phyloP scores from a whole-genome alignment of 805 yeast genomes.

The Komagataella phaffii region DNA sequence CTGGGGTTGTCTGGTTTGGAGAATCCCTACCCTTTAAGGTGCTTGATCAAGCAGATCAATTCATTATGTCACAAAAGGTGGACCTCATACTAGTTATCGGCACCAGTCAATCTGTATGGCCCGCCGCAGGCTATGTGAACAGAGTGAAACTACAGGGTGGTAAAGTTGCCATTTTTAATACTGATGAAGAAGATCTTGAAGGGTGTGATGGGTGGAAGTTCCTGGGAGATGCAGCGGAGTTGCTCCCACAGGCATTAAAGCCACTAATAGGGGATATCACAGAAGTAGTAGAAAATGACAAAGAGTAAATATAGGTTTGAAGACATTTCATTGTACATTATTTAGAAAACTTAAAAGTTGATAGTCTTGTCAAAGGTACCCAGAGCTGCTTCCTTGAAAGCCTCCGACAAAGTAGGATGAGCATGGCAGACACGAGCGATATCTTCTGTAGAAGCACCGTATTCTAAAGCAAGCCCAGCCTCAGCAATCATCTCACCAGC shows the following conservation, averaged over 20 bases:
- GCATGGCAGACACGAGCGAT: slow-evolving; percentile 97
- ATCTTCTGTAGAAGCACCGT: slow-evolving; percentile 98
- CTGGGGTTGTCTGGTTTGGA: slow-evolving; percentile 95
- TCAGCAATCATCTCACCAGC: slow-evolving; percentile 99
- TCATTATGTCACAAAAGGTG: slow-evolving; percentile 38
- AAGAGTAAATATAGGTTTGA: not conserved
- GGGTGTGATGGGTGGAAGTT: slow-evolving; percentile 52
- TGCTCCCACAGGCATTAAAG: slow-evolving; percentile 53
- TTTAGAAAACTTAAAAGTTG: slow-evolving; percentile 42
- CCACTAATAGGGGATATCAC: slow-evolving; percentile 19
- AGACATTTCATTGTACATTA: not conserved
- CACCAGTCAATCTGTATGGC: slow-evolving; percentile 78
- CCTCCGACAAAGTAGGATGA: slow-evolving; percentile 96
- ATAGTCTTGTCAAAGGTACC: slow-evolving; percentile 86
- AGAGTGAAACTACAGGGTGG: slow-evolving; percentile 64
- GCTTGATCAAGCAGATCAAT: slow-evolving; percentile 59
- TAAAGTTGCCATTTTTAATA: slow-evolving; percentile 73
- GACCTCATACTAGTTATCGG: slow-evolving; percentile 78
- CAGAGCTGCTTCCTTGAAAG: slow-evolving; percentile 95
- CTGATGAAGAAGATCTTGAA: slow-evolving; percentile 27
- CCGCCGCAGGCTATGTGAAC: slow-evolving; percentile 86
- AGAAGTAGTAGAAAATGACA: not conserved
- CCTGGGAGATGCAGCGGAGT: slow-evolving; percentile 65
- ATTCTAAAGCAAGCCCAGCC: slow-evolving; percentile 93
- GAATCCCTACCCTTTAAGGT: slow-evolving; percentile 60